Evolutionary conservation across 106 monocot genomes (phyloP).

Genomic region (Amphibolis antarctica): DNA sequence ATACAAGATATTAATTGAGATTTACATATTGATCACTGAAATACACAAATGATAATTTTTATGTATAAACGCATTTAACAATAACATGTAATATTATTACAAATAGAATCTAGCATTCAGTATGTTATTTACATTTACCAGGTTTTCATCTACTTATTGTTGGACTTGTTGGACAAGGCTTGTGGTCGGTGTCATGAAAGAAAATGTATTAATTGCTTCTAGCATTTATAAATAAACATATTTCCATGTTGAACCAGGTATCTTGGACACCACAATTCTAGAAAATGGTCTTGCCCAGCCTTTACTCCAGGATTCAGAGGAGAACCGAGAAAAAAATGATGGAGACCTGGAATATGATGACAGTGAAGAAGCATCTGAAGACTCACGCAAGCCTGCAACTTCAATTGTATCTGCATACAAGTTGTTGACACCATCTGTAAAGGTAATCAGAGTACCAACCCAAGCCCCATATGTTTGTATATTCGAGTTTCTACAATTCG

Average conservation of each 20-base stretch:
- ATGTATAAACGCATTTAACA: too few species aligned
- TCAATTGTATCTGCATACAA: constrained; percentile 80
- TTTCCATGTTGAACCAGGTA: constrained; percentile 24
- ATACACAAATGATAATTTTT: too few species aligned
- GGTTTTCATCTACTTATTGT: too few species aligned
- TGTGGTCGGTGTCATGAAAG: too few species aligned
- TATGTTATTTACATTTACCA: too few species aligned
- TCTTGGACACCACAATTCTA: constrained; percentile 15
- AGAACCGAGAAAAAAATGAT: constrained; percentile 39
- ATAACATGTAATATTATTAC: too few species aligned
- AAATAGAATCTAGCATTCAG: too few species aligned
- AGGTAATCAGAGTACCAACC: constrained; percentile 32
- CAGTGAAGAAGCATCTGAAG: constrained; percentile 71
- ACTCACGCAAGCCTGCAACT: constrained; percentile 61
- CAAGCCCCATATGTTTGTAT: background rate
- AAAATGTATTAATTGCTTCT: too few species aligned
- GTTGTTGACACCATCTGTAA: constrained; percentile 89
- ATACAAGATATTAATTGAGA: too few species aligned
- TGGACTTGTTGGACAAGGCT: too few species aligned
- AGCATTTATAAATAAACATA: constrained; percentile 2
- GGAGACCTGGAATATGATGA: constrained; percentile 58
- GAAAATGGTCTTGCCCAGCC: constrained; percentile 72
- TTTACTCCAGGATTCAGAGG: constrained; percentile 40
- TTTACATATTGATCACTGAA: too few species aligned
- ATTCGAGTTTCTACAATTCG: background rate